Base-by-base conservation (phyloP, 2,329 filamentous ascomycete genomes). In the Cordyceps farinosa region DNA sequence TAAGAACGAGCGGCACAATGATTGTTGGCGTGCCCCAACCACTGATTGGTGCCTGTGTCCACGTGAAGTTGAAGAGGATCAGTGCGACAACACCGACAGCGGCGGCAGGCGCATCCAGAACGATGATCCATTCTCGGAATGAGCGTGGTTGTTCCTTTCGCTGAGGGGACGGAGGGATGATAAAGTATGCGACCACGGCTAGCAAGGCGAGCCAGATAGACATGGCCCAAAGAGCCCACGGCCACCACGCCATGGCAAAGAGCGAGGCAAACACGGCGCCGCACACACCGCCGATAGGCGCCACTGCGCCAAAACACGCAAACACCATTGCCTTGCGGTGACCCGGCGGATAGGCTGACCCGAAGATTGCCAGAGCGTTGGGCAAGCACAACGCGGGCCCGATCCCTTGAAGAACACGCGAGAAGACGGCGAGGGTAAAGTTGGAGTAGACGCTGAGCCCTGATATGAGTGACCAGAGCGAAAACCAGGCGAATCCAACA, bases 31-130 rank as follows among this genome's bases (percentile, higher is more conserved):
- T 76, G 1, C 74, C 67, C 87, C 87, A 90, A 1, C 85, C 85
- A 1, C 80, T 82, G 0, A 84, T 76, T 0, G 84, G 81, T 0
- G 84, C 86, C 69, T 90, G 86, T 64, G 87, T 89, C 84, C 85
- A 89, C 0, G 86, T 84, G 67, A 90, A 84, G 70, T 88, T 89
- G 73, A 90, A 80, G 22, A 90, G 76, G 0, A 88, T 77, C 30
- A 90, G 75, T 0, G 81, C 81, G 0, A 77, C 75, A 22, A 89
- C 78, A 1, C 87, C 86, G 0, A 74, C 68, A 1, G 74, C 38
- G 0, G 75, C 76, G 1, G 78, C 79, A 0, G 72, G 72, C 8
- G 80, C 63, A 45, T 82, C 80, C 4, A 81, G 70, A 11, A 73
- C 71, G 1, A 65, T 62, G 4, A 74, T 56, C 38, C 70, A 71